Percentiles rank a stretch among this genome's conserved stretches.
These are phyloP conservation scores for Fusarium decemcellulare DNA, from an alignment of 2,329 filamentous ascomycete species.

Conservation along the genomic window DNA sequence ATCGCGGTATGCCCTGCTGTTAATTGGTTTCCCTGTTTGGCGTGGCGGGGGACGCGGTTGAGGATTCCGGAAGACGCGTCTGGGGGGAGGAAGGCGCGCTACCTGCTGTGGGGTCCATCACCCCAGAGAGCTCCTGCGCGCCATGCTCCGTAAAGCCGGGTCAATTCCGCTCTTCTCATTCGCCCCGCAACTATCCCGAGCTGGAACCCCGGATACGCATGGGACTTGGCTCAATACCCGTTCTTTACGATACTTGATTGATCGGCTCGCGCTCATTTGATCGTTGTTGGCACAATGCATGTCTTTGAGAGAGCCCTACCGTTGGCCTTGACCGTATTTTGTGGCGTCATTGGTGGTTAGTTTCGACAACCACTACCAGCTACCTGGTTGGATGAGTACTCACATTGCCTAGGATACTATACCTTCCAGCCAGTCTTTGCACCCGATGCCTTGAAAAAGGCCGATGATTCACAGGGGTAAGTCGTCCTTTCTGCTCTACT, in stretches of 20 bases:
- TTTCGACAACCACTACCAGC: neutral
- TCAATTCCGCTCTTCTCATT: constrained; percentile 16
- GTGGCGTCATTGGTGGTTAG: constrained; percentile 55
- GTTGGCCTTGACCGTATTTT: constrained; percentile 54
- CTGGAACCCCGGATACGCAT: neutral
- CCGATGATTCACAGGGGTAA: constrained; percentile 30
- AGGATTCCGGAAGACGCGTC: constrained; percentile 47
- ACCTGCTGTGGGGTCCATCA: constrained; percentile 23
- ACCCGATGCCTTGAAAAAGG: constrained; percentile 33
- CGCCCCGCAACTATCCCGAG: constrained; percentile 16
- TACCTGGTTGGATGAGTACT: constrained; percentile 8
- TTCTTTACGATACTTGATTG: neutral
- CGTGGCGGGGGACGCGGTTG: constrained; percentile 47
- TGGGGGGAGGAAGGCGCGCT: constrained; percentile 25
- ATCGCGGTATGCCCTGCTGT: constrained; percentile 19
- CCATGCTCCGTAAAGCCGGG: neutral
- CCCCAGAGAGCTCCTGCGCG: constrained; percentile 12
- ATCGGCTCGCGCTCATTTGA: neutral
- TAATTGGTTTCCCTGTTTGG: constrained; percentile 35
- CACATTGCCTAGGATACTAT: constrained; percentile 50
- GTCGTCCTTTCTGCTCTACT: too few species aligned
- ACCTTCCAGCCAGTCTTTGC: constrained; percentile 55
- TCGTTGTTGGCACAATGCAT: constrained; percentile 44
- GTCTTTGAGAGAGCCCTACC: constrained; percentile 54
- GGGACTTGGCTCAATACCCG: neutral